Base-by-base conservation (phyloP, 2,329 filamentous ascomycete species). In the Magnaporthiopsis rhizophila region DNA sequence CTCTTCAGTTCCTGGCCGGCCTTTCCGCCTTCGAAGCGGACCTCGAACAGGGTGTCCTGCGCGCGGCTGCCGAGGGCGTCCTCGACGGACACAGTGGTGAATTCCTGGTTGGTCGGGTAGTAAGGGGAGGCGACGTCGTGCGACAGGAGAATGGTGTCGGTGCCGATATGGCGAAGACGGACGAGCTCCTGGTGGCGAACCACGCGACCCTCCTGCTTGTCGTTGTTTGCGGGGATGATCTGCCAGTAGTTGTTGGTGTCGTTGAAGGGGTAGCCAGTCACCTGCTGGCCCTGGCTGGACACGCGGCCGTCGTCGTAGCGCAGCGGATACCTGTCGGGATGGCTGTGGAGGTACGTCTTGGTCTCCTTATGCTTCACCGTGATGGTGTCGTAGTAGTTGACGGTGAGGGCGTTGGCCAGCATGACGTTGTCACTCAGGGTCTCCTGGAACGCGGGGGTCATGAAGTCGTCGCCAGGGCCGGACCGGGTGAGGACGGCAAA, bases 171-270 rank as follows among this genome's bases (percentile, higher is more conserved):
- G 69, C 90, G 88, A 64, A 99, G 87, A 71, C 94, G 89, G 65
- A 99, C 86, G 63, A 94, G 77, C 68, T 97, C 93, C 68, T 92
- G 89, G 74, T 96, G 92, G 76, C 86, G 88, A 68, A 99, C 89
- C 24, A 80, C 81, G 67, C 86, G 86, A 34, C 85, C 88, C 45
- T 81, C 69, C 63, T 83, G 79, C 66, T 86, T 77, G 65, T 88
- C 85, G 63, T 81, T 84, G 64, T 82, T 80, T 7, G 83, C 75
- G 11, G 95, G 95, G 50, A 98, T 77, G 69, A 99, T 88, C 77
- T 98, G 89, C 95, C 95, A 99, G 73, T 96, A 86, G 80, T 99
- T 99, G 84, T 99, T 99, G 72, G 94, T 97, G 74, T 99, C 95
- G 69, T 98, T 97, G 82, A 91, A 95, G 2, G 95, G 95, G 74